A percentile compares a stretch with the other conserved stretches of the same genome.
Evolutionary conservation across 139 green algal species (phyloP).

Genomic region (Chlamydomonas incerta): DNA sequence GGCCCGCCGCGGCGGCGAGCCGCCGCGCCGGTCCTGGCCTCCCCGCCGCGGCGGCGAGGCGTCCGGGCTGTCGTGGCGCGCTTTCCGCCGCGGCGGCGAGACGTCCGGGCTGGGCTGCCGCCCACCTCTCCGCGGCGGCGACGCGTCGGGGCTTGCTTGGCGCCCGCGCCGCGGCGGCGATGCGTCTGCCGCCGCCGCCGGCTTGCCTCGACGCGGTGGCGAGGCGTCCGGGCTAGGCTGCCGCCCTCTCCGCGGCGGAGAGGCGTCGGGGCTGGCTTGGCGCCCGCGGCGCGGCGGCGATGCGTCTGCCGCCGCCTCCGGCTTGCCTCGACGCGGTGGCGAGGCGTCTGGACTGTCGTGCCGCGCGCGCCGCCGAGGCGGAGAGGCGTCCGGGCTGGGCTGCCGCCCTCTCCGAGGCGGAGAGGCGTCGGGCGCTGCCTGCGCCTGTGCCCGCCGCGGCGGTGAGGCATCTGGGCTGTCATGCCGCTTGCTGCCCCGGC

Average conservation of each 20-base stretch:
- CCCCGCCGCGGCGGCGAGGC: slow-evolving; percentile 39
- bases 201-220: neutral
- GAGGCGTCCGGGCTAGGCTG: slow-evolving; percentile 27
- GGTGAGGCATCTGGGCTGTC: slow-evolving; percentile 51
- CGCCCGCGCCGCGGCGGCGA: slow-evolving; percentile 43
- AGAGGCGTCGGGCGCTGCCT: slow-evolving; percentile 44
- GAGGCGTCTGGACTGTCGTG: slow-evolving; percentile 52
- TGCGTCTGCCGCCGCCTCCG: neutral
- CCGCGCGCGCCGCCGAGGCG: slow-evolving; percentile 7
- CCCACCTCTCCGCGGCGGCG: slow-evolving; percentile 17
- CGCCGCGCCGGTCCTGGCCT: slow-evolving; percentile 10
- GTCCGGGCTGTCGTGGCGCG: slow-evolving; percentile 12
- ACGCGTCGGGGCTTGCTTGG: slow-evolving; percentile 29
- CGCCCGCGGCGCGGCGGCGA: slow-evolving; percentile 41
- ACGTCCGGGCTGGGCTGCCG: slow-evolving; percentile 17
- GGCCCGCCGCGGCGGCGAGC: slow-evolving; percentile 36
- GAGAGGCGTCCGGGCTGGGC: slow-evolving; percentile 42
- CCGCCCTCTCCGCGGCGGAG: slow-evolving; percentile 22
- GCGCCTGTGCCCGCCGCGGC: neutral
- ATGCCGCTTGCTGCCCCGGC: slow-evolving; percentile 28
- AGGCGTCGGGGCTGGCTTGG: slow-evolving; percentile 30
- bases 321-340: neutral
- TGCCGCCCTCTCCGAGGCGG: slow-evolving; percentile 44
- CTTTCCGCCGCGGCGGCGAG: slow-evolving; percentile 1
- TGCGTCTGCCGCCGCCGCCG: neutral